Percentiles rank a stretch among this genome's conserved stretches.
Conservation (phyloP, 305 asterid genomes). For the Fraxinus platypoda region DNA sequence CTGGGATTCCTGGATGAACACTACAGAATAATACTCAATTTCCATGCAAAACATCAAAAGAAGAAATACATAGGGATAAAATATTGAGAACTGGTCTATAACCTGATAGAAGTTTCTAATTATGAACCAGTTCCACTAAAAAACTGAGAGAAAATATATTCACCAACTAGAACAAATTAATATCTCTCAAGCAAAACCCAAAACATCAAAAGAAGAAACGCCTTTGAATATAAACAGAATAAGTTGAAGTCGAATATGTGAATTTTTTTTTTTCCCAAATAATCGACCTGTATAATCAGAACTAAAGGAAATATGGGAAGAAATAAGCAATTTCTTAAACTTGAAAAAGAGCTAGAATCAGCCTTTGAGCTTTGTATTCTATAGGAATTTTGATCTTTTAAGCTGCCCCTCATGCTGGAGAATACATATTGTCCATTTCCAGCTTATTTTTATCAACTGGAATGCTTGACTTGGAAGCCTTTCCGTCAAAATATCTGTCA, state of each 20-base stretch:
- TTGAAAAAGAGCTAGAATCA: background rate
- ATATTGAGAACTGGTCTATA: background rate
- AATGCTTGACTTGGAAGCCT: background rate
- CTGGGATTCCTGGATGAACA: conserved; percentile 19
- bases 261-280: background rate
- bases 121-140: background rate
- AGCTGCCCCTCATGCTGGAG: background rate
- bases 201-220: background rate
- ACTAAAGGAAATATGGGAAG: background rate
- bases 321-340: background rate
- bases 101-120: background rate
- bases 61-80: background rate
- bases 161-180: background rate
- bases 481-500: background rate
- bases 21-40: background rate
- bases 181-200: background rate
- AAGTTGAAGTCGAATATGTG: background rate
- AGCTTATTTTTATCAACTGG: background rate
- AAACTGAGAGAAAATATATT: background rate
- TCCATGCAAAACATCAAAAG: background rate
- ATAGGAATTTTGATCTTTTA: background rate
- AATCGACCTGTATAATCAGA: background rate
- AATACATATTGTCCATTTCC: background rate
- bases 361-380: background rate
- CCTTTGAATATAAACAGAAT: background rate